Conservation (phyloP, 805 yeast species). For the Zygosaccharomyces lentus region DNA sequence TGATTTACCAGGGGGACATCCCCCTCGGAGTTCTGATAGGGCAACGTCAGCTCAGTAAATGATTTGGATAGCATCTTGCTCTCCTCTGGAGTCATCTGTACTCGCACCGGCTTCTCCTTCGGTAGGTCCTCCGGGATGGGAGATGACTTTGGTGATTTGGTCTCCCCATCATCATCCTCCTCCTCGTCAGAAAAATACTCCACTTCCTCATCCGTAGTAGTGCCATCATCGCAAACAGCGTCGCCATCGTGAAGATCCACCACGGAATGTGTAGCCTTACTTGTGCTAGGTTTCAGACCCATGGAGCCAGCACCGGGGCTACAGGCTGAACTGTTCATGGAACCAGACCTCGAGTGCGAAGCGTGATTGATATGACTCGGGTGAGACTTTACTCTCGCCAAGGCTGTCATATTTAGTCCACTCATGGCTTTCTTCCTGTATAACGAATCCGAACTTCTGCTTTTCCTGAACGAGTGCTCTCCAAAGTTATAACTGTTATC, state of each 20-base stretch:
- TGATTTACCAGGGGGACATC: constrained; percentile 9
- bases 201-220: constrained; percentile 39
- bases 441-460: constrained; percentile 31
- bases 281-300: constrained; percentile 30
- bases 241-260: constrained; percentile 25
- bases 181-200: constrained; percentile 41
- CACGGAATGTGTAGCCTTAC: constrained; percentile 29
- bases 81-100: constrained; percentile 1
- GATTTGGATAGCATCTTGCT: constrained; percentile 7
- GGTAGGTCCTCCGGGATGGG: not conserved
- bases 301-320: constrained; percentile 14
- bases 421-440: constrained; percentile 28
- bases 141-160: constrained; percentile 2
- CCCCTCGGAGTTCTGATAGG: constrained; percentile 6
- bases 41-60: constrained; percentile 9
- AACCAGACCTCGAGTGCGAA: constrained; percentile 10
- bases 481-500: constrained; percentile 9
- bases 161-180: constrained; percentile 16
- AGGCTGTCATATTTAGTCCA: constrained; percentile 33
- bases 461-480: constrained; percentile 21
- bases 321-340: constrained; percentile 9
- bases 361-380: constrained; percentile 12
- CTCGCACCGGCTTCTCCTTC: not conserved
- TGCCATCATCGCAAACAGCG: constrained; percentile 22
- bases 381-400: constrained; percentile 27